Evolutionary conservation across 441 rosid genomes (phyloP).

Genomic region (Omphalea diandra): DNA sequence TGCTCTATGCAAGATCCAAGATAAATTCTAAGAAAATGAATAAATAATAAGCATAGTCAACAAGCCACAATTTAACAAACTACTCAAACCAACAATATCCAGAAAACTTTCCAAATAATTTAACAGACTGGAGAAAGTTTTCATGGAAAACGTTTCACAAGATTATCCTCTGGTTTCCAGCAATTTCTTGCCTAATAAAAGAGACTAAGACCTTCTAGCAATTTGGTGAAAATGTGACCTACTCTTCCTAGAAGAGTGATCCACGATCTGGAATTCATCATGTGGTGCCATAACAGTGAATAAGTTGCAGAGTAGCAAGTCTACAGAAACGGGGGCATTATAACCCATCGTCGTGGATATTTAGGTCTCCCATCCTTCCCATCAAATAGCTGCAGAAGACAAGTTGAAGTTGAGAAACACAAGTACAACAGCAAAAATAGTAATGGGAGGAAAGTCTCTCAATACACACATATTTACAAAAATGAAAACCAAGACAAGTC

Average conservation of each 20-base stretch:
- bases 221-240: slow-evolving; percentile 7
- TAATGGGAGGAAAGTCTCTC: background rate
- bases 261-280: background rate
- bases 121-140: background rate
- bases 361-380: slow-evolving; percentile 84
- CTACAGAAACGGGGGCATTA: slow-evolving; percentile 82
- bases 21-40: background rate
- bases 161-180: background rate
- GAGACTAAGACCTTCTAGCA: slow-evolving; percentile 8
- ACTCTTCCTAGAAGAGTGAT: slow-evolving; percentile 13
- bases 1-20: background rate
- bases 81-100: background rate
- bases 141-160: background rate
- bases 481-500: background rate
- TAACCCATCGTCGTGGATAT: slow-evolving; percentile 88
- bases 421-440: background rate
- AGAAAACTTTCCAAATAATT: background rate
- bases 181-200: slow-evolving; percentile 11
- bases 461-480: no score
- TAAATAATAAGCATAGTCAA: background rate
- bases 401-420: background rate
- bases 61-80: background rate
- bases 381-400: slow-evolving; percentile 63
- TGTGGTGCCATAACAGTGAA: background rate
- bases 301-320: background rate